Evolutionary conservation across 2,329 filamentous ascomycete species (phyloP).

Genomic region (Fusarium redolens): DNA sequence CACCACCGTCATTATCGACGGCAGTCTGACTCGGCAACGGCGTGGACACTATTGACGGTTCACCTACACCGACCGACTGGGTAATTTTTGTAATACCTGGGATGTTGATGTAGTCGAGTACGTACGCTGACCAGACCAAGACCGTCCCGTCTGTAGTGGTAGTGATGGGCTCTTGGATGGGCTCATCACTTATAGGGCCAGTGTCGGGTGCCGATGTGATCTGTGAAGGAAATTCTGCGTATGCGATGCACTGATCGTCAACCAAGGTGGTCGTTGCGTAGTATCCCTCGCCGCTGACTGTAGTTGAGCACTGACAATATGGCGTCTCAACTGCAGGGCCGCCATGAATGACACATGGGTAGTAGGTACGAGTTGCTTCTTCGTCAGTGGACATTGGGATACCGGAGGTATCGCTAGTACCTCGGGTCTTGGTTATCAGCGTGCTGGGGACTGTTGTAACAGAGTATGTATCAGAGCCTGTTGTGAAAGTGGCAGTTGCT

Average conservation of each 20-base stretch:
- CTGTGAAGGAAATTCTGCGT: not conserved
- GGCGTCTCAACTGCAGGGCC: not conserved
- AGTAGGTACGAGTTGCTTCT: not conserved
- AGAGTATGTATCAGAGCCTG: not conserved
- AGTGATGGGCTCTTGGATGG: not conserved
- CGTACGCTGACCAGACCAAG: conserved; percentile 3
- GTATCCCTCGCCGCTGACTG: not conserved
- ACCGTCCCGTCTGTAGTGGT: conserved; percentile 7
- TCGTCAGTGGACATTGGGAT: not conserved
- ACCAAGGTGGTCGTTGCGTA: not conserved
- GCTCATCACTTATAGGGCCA: not conserved
- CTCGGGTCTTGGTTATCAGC: not conserved
- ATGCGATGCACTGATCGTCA: not conserved
- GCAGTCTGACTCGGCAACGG: conserved; percentile 6
- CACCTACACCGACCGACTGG: not conserved
- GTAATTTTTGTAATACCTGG: not conserved
- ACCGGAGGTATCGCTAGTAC: not conserved
- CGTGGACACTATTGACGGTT: not conserved
- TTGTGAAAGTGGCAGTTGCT: not conserved
- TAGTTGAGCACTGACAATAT: conserved; percentile 5
- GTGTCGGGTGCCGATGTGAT: not conserved
- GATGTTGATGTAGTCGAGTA: not conserved
- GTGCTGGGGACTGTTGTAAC: not conserved
- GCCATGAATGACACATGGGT: not conserved
- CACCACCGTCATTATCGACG: conserved; percentile 8